These are phyloP conservation scores for Fusarium temperatum DNA, from an alignment of 2,329 filamentous ascomycete species.

Conservation along the genomic window DNA sequence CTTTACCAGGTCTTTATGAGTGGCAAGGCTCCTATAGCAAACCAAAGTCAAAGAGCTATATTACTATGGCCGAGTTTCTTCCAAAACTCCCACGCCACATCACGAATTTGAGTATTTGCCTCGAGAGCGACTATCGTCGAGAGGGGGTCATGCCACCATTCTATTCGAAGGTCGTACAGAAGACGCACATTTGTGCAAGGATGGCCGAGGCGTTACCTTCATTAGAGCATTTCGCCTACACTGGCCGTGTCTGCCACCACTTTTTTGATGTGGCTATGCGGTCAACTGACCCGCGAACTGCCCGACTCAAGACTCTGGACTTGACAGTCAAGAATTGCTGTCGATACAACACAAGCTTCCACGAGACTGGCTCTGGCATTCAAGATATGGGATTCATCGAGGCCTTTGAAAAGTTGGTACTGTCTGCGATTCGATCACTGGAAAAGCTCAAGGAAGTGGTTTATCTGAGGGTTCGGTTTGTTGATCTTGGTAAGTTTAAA, in stretches of 20 bases:
- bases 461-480: slow-evolving; percentile 76
- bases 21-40: slow-evolving; percentile 74
- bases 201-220: slow-evolving; percentile 68
- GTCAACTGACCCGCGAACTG: slow-evolving; percentile 57
- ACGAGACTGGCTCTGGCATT: slow-evolving; percentile 74
- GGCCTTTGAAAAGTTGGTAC: slow-evolving; percentile 74
- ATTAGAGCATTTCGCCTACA: slow-evolving; percentile 76
- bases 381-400: slow-evolving; percentile 77
- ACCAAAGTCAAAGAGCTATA: slow-evolving; percentile 77
- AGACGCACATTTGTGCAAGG: slow-evolving; percentile 71
- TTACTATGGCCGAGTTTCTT: slow-evolving; percentile 73
- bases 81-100: slow-evolving; percentile 65
- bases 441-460: slow-evolving; percentile 66
- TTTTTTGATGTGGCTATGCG: slow-evolving; percentile 70
- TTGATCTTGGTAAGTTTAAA: slow-evolving; percentile 69
- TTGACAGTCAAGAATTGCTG: slow-evolving; percentile 80
- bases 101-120: slow-evolving; percentile 70
- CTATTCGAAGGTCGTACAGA: slow-evolving; percentile 66
- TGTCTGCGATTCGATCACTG: slow-evolving; percentile 69
- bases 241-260: slow-evolving; percentile 74
- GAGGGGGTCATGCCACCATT: slow-evolving; percentile 69
- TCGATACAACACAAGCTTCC: slow-evolving; percentile 61
- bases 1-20: slow-evolving; percentile 71
- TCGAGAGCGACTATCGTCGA: slow-evolving; percentile 77
- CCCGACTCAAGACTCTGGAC: slow-evolving; percentile 71